These are phyloP conservation scores for Chrysanthemum makinoi DNA, from an alignment of 129 eudicot species.

Conservation along the genomic window DNA sequence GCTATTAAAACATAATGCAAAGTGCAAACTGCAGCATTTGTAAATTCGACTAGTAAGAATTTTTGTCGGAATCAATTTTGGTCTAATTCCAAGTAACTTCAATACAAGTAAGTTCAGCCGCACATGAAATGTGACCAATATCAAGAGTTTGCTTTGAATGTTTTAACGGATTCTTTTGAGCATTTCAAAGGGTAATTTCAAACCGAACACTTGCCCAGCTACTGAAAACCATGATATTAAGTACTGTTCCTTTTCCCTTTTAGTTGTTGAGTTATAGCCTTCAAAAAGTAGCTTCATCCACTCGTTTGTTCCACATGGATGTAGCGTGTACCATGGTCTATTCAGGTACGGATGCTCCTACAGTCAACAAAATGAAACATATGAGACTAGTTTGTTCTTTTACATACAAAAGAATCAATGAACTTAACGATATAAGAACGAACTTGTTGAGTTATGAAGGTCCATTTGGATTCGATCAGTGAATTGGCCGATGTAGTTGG, in stretches of 20 bases:
- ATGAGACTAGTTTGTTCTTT: not conserved
- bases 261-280: constrained; percentile 24
- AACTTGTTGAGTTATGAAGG: constrained; percentile 89
- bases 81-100: not conserved
- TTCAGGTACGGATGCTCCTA: constrained; percentile 89
- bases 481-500: constrained; percentile 49
- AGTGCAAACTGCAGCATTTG: not conserved
- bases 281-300: constrained; percentile 78
- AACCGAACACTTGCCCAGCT: constrained; percentile 88
- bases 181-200: constrained; percentile 68
- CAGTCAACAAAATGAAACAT: not conserved
- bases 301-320: constrained; percentile 95
- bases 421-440: constrained; percentile 12
- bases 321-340: constrained; percentile 86
- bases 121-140: not conserved
- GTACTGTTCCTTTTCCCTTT: constrained; percentile 37
- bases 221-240: constrained; percentile 85
- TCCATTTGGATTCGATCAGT: constrained; percentile 73
- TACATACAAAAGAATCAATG: not conserved
- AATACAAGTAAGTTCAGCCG: constrained; percentile 3
- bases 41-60: not conserved
- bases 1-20: not conserved
- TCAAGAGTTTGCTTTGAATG: not conserved
- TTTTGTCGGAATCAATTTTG: not conserved
- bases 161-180: constrained; percentile 18